Conservation (phyloP, 805 yeast genomes). For the Starmera amethionina region DNA sequence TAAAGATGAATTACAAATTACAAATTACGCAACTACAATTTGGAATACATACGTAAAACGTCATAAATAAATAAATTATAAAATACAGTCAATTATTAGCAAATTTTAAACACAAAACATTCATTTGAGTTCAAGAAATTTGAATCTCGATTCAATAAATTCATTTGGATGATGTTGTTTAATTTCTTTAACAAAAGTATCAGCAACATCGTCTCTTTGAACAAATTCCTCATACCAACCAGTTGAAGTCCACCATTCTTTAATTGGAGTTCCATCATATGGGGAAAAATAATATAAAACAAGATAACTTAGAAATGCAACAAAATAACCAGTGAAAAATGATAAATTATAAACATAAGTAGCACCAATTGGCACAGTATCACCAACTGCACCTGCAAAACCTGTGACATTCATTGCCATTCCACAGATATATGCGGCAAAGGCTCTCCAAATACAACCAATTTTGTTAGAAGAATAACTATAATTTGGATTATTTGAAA, state of each 20-base stretch:
- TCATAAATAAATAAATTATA: too few relatives aligned
- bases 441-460: constrained; percentile 82
- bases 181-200: constrained; percentile 38
- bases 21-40: too few relatives aligned
- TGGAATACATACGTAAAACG: too few relatives aligned
- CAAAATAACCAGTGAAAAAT: constrained; percentile 67
- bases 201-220: constrained; percentile 57
- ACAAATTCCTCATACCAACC: constrained; percentile 58
- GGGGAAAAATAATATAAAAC: constrained; percentile 45
- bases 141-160: constrained; percentile 12
- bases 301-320: constrained; percentile 47
- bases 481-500: constrained; percentile 30
- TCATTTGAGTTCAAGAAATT: not conserved
- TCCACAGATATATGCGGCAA: constrained; percentile 70
- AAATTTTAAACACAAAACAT: too few relatives aligned
- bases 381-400: constrained; percentile 73
- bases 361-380: constrained; percentile 75
- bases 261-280: constrained; percentile 32
- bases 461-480: constrained; percentile 49
- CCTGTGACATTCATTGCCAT: constrained; percentile 81
- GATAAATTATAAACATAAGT: constrained; percentile 61
- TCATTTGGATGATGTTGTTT: not conserved
- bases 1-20: too few relatives aligned
- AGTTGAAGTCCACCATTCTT: constrained; percentile 30
- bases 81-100: too few relatives aligned